phyloP scores from a whole-genome alignment of 192 early-diverging fungal species.

The Entomortierella beljakovae region DNA sequence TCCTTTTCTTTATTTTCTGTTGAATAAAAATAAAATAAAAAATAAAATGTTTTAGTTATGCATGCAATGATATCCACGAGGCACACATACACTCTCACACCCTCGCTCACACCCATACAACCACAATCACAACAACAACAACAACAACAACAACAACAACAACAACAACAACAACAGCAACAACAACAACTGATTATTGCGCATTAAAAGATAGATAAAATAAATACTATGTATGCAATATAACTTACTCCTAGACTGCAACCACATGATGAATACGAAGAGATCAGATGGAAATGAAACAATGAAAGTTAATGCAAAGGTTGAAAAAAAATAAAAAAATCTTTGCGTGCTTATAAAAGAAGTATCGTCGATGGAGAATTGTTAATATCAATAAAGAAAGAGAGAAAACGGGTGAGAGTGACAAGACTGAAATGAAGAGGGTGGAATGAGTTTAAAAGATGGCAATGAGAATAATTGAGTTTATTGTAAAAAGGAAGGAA shows the following conservation, averaged over 20 bases:
- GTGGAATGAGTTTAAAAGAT: background rate
- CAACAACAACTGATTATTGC: background rate
- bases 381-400: background rate
- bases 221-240: background rate
- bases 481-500: background rate
- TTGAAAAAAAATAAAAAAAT: no score
- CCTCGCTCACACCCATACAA: no score
- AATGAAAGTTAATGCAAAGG: conserved; percentile 15
- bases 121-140: no score
- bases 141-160: no score
- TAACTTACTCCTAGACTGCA: conserved; percentile 48
- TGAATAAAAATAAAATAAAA: background rate
- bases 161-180: background rate
- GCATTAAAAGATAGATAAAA: background rate
- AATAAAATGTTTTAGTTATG: background rate
- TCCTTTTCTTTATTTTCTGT: conserved; percentile 51
- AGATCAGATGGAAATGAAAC: background rate
- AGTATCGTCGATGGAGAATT: background rate
- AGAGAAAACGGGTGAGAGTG: background rate
- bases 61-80: background rate
- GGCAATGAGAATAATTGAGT: background rate
- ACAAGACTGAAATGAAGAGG: conserved; percentile 4
- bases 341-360: conserved; percentile 12
- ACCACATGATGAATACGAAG: conserved; percentile 33
- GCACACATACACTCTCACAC: background rate